Evolutionary conservation across 257 asterid species (phyloP), one percentile per base, ranked within the genome.

Genomic region (Coffea eugenioides): DNA sequence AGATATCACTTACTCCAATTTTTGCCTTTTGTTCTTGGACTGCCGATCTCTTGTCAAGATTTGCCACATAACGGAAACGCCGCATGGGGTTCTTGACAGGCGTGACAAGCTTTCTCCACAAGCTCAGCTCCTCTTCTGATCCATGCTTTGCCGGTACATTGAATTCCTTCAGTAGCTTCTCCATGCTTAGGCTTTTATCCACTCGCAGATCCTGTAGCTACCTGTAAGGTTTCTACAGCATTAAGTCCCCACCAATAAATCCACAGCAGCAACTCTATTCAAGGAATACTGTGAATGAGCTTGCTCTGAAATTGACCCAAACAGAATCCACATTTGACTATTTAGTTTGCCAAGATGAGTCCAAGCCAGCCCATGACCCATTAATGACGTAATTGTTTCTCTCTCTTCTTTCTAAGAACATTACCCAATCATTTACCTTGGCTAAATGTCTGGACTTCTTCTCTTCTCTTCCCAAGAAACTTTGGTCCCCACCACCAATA

Each of bases 81-180:
- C 77, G 77, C 5, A 4, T n/a, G n/a, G 14, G 41, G 67, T 74
- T 74, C n/a, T 36, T 59, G 46, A 74, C 77, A 7, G 59, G 77
- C 18, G 87, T 87, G 64, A 87, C 92, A 86, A 87, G 88, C 1
- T 81, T 78, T 7, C 94, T 88, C 94, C 94, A 90, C 75, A 65
- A 77, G 79, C 70, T 36, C 78, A 79, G 80, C 51, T 86, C 87
- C 80, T 86, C 89, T 46, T 67, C 89, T 67, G 92, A 84, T 51
- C 88, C 82, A 36, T 84, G 82, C 80, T 81, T 87, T 80, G 23
- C 66, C 21, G 84, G 87, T 80, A 90, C 77, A 82, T 89, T 88
- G 74, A 90, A 90, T 79, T 89, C 92, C 83, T 27, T 27, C 9
- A 13, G 69, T n/a, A 64, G 41, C 39, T 27, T 25, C 41, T 8